Conservation (phyloP, 345 rosid species). For the Syzygium aqueum region DNA sequence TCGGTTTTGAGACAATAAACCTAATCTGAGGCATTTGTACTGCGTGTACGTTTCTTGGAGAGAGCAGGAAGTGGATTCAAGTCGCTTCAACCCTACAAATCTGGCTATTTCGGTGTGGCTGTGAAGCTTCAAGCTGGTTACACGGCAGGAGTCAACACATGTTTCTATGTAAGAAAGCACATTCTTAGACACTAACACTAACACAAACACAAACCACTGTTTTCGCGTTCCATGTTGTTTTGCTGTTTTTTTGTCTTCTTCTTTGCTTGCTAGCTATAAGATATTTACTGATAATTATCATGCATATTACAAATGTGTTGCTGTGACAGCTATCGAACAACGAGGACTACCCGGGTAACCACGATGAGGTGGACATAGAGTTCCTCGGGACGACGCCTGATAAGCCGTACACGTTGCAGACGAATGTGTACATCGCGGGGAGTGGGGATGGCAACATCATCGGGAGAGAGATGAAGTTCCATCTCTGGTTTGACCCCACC, state of each 20-base stretch:
- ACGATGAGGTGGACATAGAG: slow-evolving; percentile 87
- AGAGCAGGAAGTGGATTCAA: slow-evolving; percentile 82
- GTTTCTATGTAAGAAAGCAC: slow-evolving; percentile 46
- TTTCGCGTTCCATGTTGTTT: not conserved
- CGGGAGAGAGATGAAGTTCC: slow-evolving; percentile 79
- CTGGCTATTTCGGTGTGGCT: slow-evolving; percentile 78
- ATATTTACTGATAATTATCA: not conserved
- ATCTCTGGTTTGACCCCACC: slow-evolving; percentile 92
- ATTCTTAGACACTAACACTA: not conserved
- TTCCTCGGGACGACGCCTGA: slow-evolving; percentile 73
- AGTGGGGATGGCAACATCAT: slow-evolving; percentile 76
- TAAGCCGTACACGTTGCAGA: slow-evolving; percentile 81
- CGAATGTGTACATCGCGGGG: slow-evolving; percentile 80
- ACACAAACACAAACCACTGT: not conserved
- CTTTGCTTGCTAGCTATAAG: not conserved
- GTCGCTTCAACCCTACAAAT: slow-evolving; percentile 44
- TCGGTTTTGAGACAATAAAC: not conserved
- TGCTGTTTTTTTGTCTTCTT: not conserved
- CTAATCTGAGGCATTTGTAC: not conserved
- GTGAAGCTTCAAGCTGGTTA: slow-evolving; percentile 83
- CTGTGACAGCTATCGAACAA: slow-evolving; percentile 67
- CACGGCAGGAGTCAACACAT: slow-evolving; percentile 90
- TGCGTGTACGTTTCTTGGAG: not conserved
- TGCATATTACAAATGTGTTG: not conserved
- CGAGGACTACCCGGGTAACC: slow-evolving; percentile 74